Base-by-base conservation (phyloP, 2,329 filamentous ascomycete species). In the Penicillium freii region DNA sequence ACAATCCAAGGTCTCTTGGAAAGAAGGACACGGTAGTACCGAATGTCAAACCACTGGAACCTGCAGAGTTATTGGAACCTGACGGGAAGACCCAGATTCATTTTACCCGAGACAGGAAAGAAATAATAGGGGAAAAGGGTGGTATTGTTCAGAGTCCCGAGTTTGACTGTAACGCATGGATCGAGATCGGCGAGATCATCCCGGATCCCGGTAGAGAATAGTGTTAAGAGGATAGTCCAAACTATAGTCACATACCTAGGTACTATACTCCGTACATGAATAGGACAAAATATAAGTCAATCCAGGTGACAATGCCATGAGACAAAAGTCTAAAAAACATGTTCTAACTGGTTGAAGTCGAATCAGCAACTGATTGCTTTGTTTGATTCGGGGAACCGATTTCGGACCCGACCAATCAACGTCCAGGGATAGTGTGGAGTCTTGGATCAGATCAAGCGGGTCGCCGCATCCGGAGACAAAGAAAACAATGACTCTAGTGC, bases 381-480 rank as follows among this genome's bases (percentile, higher is more conserved):
- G 58, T 58, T 40, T 27, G 5, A 59, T 61, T 61, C 45, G 62
- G 62, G 63, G 64, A 63, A 63, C 62, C 48, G 54, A 56, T 31
- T 44, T 39, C 10, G 15, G 13, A 33, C 38, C 45, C n/a, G 33
- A 4, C 55, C 55, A 57, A 57, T 57, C 13, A 52, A 11, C 6
- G 3, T 7, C 3, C 5, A 23, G 23, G 13, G 10, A 11, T 4
- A 4, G 19, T 19, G 33, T 43, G 34, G 40, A 46, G 11, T 15
- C 40, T 25, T 25, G 21, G 39, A 23, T 13, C 29, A 31, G 54
- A 52, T 40, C 42, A 51, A 56, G 59, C 62, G 49, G 46, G 50
- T 66, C 62, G 62, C 64, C 64, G 64, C 62, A 63, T 63, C 57
- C 64, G 64, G 63, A 58, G 51, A 65, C 62, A 66, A 66, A 66